Base-by-base conservation (phyloP, 805 yeast species). In the Pichia membranifaciens region DNA sequence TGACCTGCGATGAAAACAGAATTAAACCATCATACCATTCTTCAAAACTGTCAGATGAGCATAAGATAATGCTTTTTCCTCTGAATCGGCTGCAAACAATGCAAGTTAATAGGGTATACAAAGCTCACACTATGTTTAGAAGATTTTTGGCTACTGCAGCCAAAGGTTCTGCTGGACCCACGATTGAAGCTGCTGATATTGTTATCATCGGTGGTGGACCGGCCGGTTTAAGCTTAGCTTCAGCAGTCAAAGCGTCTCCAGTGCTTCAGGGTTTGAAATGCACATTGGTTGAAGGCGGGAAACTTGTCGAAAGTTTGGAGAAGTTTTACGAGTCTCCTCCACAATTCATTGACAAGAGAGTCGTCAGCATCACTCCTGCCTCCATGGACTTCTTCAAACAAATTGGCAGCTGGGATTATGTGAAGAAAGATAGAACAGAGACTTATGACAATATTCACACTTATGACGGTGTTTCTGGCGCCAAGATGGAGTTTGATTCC, bases 201-300 rank as follows among this genome's bases (percentile, higher is more conserved):
- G 82, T 87, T 7, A 85, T 93, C 45, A 85, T 93, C 33, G 99
- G 99, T 33, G 98, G 95, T 7, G 99, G 99, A 0, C 96, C 98
- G 1, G 98, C 98, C 1, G 99, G 99, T 0, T 68, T 93, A 48
- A 83, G 96, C 1, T 68, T 93, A 33, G 82, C 93, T 5, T 76
- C 96, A 0, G 95, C 95, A 0, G 66, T 91, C 48, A 84, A 86
- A 61, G 73, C 74, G 54, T 82, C 89, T 1, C 79, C 83, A 3
- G 62, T 72, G 18, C 76, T 96, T 4, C 69, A 67, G 25, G 70
- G 77, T 43, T 73, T 88, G 38, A 72, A 73, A 40, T 76, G 91
- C 42, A 76, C 81, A 0, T 67, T 93, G 43, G 74, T 93, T 22
- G 99, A 93, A 64, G 88, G 84, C 1, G 75, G 78, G 41, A 76